Evolutionary conservation across 2,329 filamentous ascomycete genomes (phyloP), one percentile per base, ranked within the genome.

Genomic region (Nemania sp.): DNA sequence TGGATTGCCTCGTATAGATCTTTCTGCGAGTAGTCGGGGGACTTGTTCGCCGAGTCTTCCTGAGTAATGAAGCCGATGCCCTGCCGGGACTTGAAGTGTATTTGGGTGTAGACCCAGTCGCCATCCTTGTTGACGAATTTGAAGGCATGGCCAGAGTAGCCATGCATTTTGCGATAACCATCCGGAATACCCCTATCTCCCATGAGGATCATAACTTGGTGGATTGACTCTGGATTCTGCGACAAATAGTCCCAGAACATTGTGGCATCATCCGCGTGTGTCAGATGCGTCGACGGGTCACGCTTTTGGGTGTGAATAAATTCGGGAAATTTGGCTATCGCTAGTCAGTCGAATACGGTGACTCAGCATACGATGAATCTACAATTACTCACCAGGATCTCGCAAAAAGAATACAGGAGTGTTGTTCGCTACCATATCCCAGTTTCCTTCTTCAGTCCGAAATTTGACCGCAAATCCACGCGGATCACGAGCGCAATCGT

Each of bases 241-340:
- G 75, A 80, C 1, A 88, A 80, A 68, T 87, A 89, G 70, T 89
- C 89, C 89, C 89, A 92, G 80, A 92, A 92, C 80, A 87, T 86
- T 26, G 88, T 90, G 13, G 84, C 83, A 68, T 88, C 85, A 22
- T 71, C 69, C 3, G 69, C 71, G 58, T 71, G 69, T 8, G 87
- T 89, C 5, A 92, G 79, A 76, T 93, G 89, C 3, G 89, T 92
- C 32, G 88, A 82, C 0, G 90, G 91, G 74, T 93, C 83, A n/a
- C 90, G 84, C 83, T 93, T 93, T 77, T 93, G 91, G 0, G 90
- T 92, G 77, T 92, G 90, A 61, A 92, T 92, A 75, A 92, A 90
- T 75, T 90, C 82, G 26, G 91, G 90, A 76, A 92, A 93, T 78
- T 93, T 93, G 70, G 89, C 85, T 66, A n/a, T 49, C 20, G 10